phyloP scores from a whole-genome alignment of 768 basidiomycete genomes.

The Rhizopogon roseolus region DNA sequence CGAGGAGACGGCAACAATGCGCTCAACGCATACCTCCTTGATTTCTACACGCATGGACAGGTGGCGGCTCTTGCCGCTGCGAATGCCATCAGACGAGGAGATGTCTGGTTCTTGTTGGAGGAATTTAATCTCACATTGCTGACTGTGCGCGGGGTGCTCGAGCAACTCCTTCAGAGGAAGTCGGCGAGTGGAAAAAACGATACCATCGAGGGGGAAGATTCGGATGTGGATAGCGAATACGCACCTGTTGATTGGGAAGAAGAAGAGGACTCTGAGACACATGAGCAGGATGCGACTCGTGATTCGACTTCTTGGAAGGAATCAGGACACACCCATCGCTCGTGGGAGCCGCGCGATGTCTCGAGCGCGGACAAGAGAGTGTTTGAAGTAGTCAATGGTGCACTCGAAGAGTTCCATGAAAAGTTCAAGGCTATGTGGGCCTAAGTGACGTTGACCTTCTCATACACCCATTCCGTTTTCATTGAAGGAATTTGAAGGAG shows the following conservation, averaged over 20 bases:
- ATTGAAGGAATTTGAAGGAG: no score
- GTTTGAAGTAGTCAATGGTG: constrained; percentile 41
- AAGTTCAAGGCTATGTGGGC: constrained; percentile 69
- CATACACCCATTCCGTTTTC: not conserved
- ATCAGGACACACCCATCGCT: no score
- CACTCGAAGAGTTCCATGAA: constrained; percentile 45
- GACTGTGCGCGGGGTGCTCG: constrained; percentile 45
- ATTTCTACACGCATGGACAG: constrained; percentile 69
- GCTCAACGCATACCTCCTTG: constrained; percentile 63
- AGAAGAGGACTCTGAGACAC: constrained; percentile 6
- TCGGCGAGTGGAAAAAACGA: constrained; percentile 9
- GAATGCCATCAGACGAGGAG: constrained; percentile 57
- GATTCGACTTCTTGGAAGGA: not conserved
- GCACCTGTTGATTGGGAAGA: constrained; percentile 17
- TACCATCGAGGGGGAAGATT: constrained; percentile 10
- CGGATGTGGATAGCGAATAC: constrained; percentile 32
- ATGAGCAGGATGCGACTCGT: not conserved
- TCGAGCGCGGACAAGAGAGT: constrained; percentile 49
- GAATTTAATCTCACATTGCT: constrained; percentile 51
- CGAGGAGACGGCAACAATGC: constrained; percentile 21
- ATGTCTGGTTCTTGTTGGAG: constrained; percentile 61
- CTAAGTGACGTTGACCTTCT: constrained; percentile 6
- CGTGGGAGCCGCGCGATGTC: constrained; percentile 32
- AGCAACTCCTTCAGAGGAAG: constrained; percentile 36
- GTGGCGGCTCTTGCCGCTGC: constrained; percentile 39